These are phyloP conservation scores for Didymella keratinophila DNA, from an alignment of 2,329 filamentous ascomycete species.

Conservation along the genomic window DNA sequence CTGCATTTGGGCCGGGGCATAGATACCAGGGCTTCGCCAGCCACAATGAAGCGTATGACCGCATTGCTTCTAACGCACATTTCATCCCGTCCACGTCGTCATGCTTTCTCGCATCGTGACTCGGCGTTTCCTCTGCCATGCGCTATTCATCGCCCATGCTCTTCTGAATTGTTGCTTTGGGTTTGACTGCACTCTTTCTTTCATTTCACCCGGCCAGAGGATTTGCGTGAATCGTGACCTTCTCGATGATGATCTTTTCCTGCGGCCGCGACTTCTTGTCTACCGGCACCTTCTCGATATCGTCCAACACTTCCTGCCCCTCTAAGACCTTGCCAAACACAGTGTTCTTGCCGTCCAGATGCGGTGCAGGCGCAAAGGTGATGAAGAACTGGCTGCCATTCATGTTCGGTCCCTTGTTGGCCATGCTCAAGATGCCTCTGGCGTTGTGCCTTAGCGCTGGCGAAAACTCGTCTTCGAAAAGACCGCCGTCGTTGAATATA, in stretches of 20 bases:
- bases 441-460: slow-evolving; percentile 72
- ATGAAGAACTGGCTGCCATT: slow-evolving; percentile 86
- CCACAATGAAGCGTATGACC: slow-evolving; percentile 32
- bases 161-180: neutral
- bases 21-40: slow-evolving; percentile 50
- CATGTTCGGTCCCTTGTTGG: slow-evolving; percentile 76
- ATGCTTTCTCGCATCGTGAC: neutral
- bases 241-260: slow-evolving; percentile 71
- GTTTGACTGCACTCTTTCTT: neutral
- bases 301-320: slow-evolving; percentile 69
- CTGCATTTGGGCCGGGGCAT: slow-evolving; percentile 38
- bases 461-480: slow-evolving; percentile 83
- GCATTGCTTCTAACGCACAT: neutral
- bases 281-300: slow-evolving; percentile 74
- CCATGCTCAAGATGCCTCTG: slow-evolving; percentile 78
- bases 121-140: neutral
- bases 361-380: slow-evolving; percentile 77
- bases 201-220: slow-evolving; percentile 68
- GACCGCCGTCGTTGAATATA: slow-evolving; percentile 65
- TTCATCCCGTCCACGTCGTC: neutral
- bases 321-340: slow-evolving; percentile 77
- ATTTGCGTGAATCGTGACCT: slow-evolving; percentile 79
- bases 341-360: slow-evolving; percentile 84
- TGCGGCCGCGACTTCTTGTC: slow-evolving; percentile 81
- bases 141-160: neutral